Percentiles rank a stretch among this genome's conserved stretches.
Conservation (phyloP, 1,284 basidiomycete species). For the Ustilago crameri region DNA sequence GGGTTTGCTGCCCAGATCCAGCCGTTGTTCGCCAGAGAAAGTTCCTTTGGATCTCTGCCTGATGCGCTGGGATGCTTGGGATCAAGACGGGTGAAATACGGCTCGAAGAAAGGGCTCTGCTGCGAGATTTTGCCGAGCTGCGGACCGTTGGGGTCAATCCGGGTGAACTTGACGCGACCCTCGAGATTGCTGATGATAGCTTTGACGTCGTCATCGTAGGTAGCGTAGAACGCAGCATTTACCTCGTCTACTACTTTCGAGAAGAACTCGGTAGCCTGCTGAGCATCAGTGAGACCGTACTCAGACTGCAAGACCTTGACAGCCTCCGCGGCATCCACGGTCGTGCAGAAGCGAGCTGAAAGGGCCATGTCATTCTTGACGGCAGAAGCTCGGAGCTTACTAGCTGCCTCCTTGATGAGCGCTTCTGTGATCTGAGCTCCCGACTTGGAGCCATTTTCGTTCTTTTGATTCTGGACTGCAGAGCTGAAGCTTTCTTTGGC, state of each 20-base stretch:
- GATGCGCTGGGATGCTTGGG: conserved; percentile 50
- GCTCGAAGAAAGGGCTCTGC: conserved; percentile 56
- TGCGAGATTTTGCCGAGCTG: conserved; percentile 54
- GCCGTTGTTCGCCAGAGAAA: conserved; percentile 90
- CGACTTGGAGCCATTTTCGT: conserved; percentile 9
- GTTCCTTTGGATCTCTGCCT: conserved; percentile 75
- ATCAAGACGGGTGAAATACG: conserved; percentile 62
- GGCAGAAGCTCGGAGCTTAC: conserved; percentile 37
- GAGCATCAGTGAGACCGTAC: conserved; percentile 21
- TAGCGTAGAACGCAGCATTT: conserved; percentile 51
- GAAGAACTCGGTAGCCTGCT: conserved; percentile 35
- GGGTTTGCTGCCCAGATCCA: conserved; percentile 99
- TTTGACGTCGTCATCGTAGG: conserved; percentile 60
- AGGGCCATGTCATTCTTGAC: conserved; percentile 55
- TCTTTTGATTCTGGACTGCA: conserved; percentile 19
- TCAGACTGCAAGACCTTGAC: conserved; percentile 36
- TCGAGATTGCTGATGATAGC: conserved; percentile 56
- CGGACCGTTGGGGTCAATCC: conserved; percentile 57
- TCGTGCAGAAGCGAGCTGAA: conserved; percentile 47
- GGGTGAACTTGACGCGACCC: conserved; percentile 56
- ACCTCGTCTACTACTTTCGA: conserved; percentile 48
- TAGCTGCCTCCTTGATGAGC: conserved; percentile 29
- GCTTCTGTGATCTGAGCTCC: conserved; percentile 2
- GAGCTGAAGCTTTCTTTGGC: conserved; percentile 36
- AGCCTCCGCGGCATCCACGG: conserved; percentile 41